Evolutionary conservation across 2,329 filamentous ascomycete species (phyloP), one percentile per base, ranked within the genome.

Genomic region (Coniochaeta sp.): DNA sequence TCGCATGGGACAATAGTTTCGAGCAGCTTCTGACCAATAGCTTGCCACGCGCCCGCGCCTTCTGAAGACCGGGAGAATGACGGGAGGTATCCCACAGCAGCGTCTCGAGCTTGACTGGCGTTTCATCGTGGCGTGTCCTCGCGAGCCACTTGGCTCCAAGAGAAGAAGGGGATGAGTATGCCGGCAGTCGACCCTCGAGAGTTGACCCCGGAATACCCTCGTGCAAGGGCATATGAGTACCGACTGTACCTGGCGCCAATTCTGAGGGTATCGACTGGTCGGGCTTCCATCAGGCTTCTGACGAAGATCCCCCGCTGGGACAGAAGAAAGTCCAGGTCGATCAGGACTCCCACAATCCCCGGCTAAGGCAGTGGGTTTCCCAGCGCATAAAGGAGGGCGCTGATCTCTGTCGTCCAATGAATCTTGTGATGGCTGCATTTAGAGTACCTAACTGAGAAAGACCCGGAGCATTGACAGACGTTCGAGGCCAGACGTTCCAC

Each of bases 21-120:
- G 60, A 60, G 63, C 58, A 38, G 26, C 40, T 64, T 64, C 58
- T 62, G 62, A 60, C 68, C 68, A 70, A 70, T 69, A 63, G 66
- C 66, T 63, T 63, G 47, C 57, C 66, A 66, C 63, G 64, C 68
- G 66, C 66, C 63, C 52, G 55, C 47, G 30, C 19, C 12, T n/a
- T 36, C 22, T 60, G 52, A 50, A 16, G 55, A 52, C 47, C n/a
- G 55, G 40, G 24, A 57, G 22, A n/a, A 59, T 56, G 59, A 58
- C 28, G 22, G 52, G 38, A 58, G 58, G 38, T 56, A 34, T 56
- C 26, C 55, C 36, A 63, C 40, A 42, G 28, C 47, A 44, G 58
- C 22, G 17, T 61, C 59, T 55, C 59, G 10, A 55, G 59, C 40
- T 32, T 62, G 19, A 30, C 17, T 38, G n/a, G 30, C 30, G 54